These are phyloP conservation scores for Coemansia sp. DNA, from an alignment of 192 early-diverging fungal genomes.

Conservation along the genomic window DNA sequence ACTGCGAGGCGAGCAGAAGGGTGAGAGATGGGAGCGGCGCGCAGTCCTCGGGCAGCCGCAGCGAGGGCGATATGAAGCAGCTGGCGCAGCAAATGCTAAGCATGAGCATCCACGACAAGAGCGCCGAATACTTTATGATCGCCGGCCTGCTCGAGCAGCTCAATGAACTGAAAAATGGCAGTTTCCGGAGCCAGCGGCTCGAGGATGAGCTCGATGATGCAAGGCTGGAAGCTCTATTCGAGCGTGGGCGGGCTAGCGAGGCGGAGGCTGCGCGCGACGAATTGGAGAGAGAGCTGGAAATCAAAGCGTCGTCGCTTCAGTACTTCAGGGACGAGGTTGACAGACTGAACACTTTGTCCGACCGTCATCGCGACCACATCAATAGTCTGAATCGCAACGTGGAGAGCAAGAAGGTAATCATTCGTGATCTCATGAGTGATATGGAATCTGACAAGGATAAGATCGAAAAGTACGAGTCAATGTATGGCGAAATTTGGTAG, in stretches of 20 bases:
- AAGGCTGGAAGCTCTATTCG: neutral
- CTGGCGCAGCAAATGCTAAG: neutral
- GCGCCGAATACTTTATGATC: neutral
- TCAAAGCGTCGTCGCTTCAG: neutral
- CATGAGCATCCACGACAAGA: neutral
- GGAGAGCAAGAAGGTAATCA: neutral
- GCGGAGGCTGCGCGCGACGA: neutral
- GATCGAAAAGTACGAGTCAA: neutral
- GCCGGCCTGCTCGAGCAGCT: neutral
- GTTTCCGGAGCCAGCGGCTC: neutral
- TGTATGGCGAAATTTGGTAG: too few relatives aligned
- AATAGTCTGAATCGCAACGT: neutral
- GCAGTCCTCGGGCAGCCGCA: neutral
- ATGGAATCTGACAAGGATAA: neutral
- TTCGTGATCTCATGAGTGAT: neutral
- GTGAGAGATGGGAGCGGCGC: neutral
- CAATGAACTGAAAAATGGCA: neutral
- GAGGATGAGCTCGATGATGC: neutral
- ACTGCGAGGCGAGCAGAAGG: neutral
- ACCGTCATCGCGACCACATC: slow-evolving; percentile 1
- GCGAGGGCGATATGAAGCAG: neutral
- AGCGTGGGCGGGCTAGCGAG: neutral
- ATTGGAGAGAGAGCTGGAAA: neutral
- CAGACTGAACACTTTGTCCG: neutral
- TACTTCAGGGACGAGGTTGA: neutral